Percentiles rank a stretch among this genome's conserved stretches.
phyloP scores from a whole-genome alignment of 176 grass and related monocot species.

The Tillandsia fasciculata region DNA sequence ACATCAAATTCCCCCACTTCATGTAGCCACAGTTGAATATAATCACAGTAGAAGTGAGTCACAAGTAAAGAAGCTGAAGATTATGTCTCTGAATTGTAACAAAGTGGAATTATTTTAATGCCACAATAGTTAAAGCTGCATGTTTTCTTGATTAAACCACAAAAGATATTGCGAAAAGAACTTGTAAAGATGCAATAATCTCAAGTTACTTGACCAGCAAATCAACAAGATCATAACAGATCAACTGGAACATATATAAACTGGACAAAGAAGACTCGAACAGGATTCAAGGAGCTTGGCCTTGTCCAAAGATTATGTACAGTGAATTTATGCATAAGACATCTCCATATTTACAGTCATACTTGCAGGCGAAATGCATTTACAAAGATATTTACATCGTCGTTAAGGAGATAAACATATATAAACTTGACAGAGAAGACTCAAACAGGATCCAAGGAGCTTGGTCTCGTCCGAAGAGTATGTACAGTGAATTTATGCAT shows the following conservation, averaged over 20 bases:
- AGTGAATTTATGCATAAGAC: not conserved
- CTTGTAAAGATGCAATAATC: not conserved
- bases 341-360: not conserved
- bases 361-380: not conserved
- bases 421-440: not conserved
- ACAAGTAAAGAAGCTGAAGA: not conserved
- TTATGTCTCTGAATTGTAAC: not conserved
- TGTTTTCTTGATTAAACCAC: not conserved
- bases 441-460: not conserved
- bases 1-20: not conserved
- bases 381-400: not conserved
- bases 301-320: not conserved
- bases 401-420: not conserved
- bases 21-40: not conserved
- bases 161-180: not conserved
- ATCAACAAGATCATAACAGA: not conserved
- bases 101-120: too few species aligned
- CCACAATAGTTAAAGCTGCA: too few species aligned
- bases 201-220: not conserved
- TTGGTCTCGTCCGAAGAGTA: not conserved
- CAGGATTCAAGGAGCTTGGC: not conserved
- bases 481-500: not conserved
- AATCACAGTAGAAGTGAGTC: not conserved
- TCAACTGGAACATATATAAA: not conserved
- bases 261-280: not conserved